Evolutionary conservation across 2,329 filamentous ascomycete species (phyloP), one percentile per base, ranked within the genome.

Genomic region (Pseudogymnoascus verrucosus): DNA sequence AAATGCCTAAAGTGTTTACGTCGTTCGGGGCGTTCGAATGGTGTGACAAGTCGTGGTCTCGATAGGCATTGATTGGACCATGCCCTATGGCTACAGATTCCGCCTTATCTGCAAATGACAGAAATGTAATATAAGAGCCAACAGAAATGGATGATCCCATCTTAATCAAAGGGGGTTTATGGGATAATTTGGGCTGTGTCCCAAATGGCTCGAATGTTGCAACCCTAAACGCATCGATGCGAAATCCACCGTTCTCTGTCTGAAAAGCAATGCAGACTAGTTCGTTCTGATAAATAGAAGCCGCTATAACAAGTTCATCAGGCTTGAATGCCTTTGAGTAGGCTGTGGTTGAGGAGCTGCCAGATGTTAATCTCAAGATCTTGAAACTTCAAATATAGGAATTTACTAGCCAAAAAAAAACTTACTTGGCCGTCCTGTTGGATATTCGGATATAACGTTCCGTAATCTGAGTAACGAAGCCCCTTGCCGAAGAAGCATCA

Each of bases 401-500:
- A 14, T 19, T 36, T 14, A 36, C 21, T 21, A 3, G n/a, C 51
- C n/a, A 40, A 61, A 28, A 61, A 28, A 31, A 61, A n/a, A 61
- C 34, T 40, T 40, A 61, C 59, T 40, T 39, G 19, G 34, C 19
- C 16, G 28, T 28, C 51, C 12, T 57, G 28, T 57, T n/a, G 28
- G 61, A 44, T 16, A 63, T 23, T 10, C 44, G 47, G 7, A 82
- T 72, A 16, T 69, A 76, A 31, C 71, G 73, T 62, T 83, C 80
- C 0, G 85, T 87, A 3, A 87, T 75, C 68, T 88, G 85, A 2
- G 85, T 72, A 4, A 82, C 75, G 1, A 70, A 71, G 1, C 74
- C 74, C 2, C 74, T 71, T 4, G 73, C 68, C 34, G 76, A 74
- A 2, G 72, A 71, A 11, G 79, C 77, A 19, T 78, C 77, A 26